Conservation (phyloP, 139 green algal genomes). For the Nannochloris sp. region DNA sequence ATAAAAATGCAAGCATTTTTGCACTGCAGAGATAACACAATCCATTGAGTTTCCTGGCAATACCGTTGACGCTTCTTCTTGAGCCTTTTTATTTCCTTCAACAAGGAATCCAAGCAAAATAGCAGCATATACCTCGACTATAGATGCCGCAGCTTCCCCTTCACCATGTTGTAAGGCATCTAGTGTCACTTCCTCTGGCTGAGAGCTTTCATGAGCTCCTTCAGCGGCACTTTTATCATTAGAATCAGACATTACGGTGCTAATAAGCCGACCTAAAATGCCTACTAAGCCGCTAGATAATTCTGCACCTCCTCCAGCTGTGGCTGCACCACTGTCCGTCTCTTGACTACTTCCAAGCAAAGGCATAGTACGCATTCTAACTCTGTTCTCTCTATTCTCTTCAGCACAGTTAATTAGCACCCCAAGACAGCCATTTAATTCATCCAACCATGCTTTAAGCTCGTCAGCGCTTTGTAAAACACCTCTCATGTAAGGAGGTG, state of each 20-base stretch:
- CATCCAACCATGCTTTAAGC: slow-evolving; percentile 23
- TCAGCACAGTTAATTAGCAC: slow-evolving; percentile 64
- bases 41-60: slow-evolving; percentile 35
- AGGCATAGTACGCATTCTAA: neutral
- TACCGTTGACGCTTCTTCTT: slow-evolving; percentile 11
- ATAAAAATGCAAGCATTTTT: slow-evolving; percentile 61
- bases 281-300: neutral
- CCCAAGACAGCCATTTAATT: slow-evolving; percentile 37
- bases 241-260: neutral
- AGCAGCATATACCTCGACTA: slow-evolving; percentile 58
- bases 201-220: neutral
- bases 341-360: neutral
- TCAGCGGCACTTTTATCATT: neutral
- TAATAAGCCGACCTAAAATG: neutral
- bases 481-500: neutral
- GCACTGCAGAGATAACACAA: slow-evolving; percentile 30
- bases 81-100: slow-evolving; percentile 5
- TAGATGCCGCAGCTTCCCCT: slow-evolving; percentile 35
- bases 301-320: no score
- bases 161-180: slow-evolving; percentile 19
- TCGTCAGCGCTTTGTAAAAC: neutral
- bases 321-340: neutral
- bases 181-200: slow-evolving; percentile 24
- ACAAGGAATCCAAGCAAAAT: slow-evolving; percentile 69
- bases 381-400: neutral